A percentile compares a stretch with the other conserved stretches of the same genome.
phyloP scores from a whole-genome alignment of 768 basidiomycete species.

The Daedaleopsis nitida region DNA sequence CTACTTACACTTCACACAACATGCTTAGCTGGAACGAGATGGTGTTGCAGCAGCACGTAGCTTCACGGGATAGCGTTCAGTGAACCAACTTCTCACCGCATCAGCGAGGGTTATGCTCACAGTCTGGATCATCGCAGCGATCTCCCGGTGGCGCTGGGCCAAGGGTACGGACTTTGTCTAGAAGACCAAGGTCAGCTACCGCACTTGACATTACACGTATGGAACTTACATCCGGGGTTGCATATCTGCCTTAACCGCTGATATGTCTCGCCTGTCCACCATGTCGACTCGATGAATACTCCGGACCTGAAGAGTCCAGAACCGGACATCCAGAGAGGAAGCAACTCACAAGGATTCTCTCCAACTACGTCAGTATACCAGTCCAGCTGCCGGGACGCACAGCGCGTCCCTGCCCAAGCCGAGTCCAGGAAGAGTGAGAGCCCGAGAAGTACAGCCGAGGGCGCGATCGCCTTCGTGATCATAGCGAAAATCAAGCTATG shows the following conservation, averaged over 20 bases:
- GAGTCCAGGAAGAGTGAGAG: not conserved
- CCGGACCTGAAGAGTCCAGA: not conserved
- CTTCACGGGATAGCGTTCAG: not conserved
- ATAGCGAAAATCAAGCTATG: not conserved
- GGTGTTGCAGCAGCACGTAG: not conserved
- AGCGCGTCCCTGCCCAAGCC: not conserved
- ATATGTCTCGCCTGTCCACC: not conserved
- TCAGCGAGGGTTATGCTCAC: not conserved
- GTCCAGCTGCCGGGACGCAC: not conserved
- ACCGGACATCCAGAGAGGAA: not conserved
- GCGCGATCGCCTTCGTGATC: not conserved
- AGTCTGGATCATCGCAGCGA: not conserved
- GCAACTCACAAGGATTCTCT: not conserved
- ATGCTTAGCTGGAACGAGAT: not conserved
- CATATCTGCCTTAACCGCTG: not conserved
- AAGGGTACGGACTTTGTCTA: not conserved
- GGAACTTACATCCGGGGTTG: not conserved
- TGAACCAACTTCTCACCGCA: no score
- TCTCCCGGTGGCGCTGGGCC: not conserved
- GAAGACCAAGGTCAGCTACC: not conserved
- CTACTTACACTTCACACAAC: not conserved
- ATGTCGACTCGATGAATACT: not conserved
- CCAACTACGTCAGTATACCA: not conserved
- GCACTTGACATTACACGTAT: not conserved
- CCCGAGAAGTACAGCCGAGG: not conserved